Base-by-base conservation (phyloP, 306 rosid species). In the Cicer chorassanicum region DNA sequence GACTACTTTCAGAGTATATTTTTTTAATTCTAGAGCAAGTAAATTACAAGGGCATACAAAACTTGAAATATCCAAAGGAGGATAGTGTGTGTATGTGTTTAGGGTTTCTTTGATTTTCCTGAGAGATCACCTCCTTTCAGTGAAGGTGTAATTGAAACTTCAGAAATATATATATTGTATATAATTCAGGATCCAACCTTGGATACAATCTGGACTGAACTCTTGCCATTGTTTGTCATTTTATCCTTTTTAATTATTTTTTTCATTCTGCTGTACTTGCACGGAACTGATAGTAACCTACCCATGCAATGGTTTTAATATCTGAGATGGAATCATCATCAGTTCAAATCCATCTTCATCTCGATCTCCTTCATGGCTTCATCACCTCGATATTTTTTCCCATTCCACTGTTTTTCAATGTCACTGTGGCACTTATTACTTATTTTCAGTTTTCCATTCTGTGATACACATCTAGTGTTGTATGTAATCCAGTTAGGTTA, bases 41-140 rank as follows among this genome's bases (percentile, higher is more conserved):
- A 59, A 60, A 42, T 68, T 49, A 18, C 50, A 74, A 68, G 12
- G 44, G 16, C 34, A 15, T 68, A 29, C 41, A 66, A 16, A 74
- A 54, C 70, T 68, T 42, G 76, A 72, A 76, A 77, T 50, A 29
- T 64, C 76, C 21, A 8, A 1, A 74, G 41, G 75, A 10, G 39
- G 59, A 68, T 68, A 43, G 70, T 64, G 34, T 5, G 14, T 16
- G 21, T 53, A 11, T 53, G 9, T 15, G 5, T 15, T 29, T 7
- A 50, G 44, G 45, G 21, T 48, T 40, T 59, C 13, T 12, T 44
- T 11, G 11, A n/a, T 62, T 15, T 70, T 68, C 53, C 34, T 70
- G 44, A 34, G 63, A 76, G 74, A 45, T 65, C 53, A 54, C 72
- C 54, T 81, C 56, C 41, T 55, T 48, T 24, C 42, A 45, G 70